Evolutionary conservation across 164 flowering plant species (phyloP).

Genomic region (Chloranthus sessilifolius): DNA sequence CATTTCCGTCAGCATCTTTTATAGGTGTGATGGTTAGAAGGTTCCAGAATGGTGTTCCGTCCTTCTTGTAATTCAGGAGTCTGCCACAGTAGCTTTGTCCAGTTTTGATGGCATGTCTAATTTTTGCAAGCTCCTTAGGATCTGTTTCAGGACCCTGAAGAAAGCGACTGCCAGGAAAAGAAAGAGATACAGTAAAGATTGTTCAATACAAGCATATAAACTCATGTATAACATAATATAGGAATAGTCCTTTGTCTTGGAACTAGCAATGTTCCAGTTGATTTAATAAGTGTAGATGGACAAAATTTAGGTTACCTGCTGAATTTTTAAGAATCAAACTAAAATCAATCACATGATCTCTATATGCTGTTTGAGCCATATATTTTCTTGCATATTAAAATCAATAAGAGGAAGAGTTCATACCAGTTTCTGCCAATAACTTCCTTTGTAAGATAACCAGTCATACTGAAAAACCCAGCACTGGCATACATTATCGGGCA

Average conservation of each 20-base stretch:
- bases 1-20: slow-evolving; percentile 63
- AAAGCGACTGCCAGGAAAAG: slow-evolving; percentile 65
- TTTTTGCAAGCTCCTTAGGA: slow-evolving; percentile 65
- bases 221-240: no score
- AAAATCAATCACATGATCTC: no score
- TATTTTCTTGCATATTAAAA: no score
- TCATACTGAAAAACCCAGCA: slow-evolving; percentile 83
- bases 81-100: slow-evolving; percentile 88
- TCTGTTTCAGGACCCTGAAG: slow-evolving; percentile 92
- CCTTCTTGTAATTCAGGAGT: slow-evolving; percentile 86
- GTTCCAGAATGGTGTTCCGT: slow-evolving; percentile 97
- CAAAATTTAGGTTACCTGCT: no score
- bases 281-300: no score
- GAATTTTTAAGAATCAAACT: no score
- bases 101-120: slow-evolving; percentile 53
- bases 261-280: no score
- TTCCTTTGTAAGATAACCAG: slow-evolving; percentile 82
- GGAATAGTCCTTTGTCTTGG: no score
- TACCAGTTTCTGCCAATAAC: slow-evolving; percentile 93
- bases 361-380: no score
- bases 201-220: no score
- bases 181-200: background rate
- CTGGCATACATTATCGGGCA: slow-evolving; percentile 93
- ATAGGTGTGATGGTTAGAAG: slow-evolving; percentile 89
- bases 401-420: slow-evolving; percentile 5